Evolutionary conservation across 495 filamentous ascomycete genomes (phyloP).

Genomic region (Corynascus novoguineensis): DNA sequence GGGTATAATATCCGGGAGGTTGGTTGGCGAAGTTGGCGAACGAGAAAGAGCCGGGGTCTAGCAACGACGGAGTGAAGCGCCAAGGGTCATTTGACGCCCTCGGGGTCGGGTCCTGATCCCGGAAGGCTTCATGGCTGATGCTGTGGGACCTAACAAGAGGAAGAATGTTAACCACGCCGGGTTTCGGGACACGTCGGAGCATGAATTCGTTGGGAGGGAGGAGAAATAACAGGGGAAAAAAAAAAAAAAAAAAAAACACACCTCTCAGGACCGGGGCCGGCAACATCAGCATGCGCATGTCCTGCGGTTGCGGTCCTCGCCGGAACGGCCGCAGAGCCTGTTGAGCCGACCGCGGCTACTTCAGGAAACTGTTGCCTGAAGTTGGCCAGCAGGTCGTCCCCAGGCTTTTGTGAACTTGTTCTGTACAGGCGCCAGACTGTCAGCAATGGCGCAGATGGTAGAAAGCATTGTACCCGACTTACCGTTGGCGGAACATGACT

Average conservation of each 20-base stretch:
- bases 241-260: conserved; percentile 26
- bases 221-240: background rate
- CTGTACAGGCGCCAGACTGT: conserved; percentile 42
- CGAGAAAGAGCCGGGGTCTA: conserved; percentile 77
- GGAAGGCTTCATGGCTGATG: conserved; percentile 48
- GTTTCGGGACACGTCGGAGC: background rate
- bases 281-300: conserved; percentile 33
- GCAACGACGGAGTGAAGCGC: conserved; percentile 78
- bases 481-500: conserved; percentile 39
- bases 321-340: conserved; percentile 29
- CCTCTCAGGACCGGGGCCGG: conserved; percentile 46
- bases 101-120: conserved; percentile 76
- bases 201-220: background rate
- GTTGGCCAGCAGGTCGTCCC: conserved; percentile 72
- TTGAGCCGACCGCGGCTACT: conserved; percentile 40
- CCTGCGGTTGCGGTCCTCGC: conserved; percentile 35
- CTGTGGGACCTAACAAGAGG: conserved; percentile 30
- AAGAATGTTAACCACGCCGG: conserved; percentile 6
- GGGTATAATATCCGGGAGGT: conserved; percentile 78
- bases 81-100: conserved; percentile 69
- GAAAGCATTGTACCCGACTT: conserved; percentile 13
- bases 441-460: conserved; percentile 17
- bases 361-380: conserved; percentile 78
- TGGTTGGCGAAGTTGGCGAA: conserved; percentile 76
- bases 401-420: conserved; percentile 80